Evolutionary conservation across 192 early-diverging fungal genomes (phyloP), one percentile per base, ranked within the genome.

Genomic region (Entomortierella parvispora): DNA sequence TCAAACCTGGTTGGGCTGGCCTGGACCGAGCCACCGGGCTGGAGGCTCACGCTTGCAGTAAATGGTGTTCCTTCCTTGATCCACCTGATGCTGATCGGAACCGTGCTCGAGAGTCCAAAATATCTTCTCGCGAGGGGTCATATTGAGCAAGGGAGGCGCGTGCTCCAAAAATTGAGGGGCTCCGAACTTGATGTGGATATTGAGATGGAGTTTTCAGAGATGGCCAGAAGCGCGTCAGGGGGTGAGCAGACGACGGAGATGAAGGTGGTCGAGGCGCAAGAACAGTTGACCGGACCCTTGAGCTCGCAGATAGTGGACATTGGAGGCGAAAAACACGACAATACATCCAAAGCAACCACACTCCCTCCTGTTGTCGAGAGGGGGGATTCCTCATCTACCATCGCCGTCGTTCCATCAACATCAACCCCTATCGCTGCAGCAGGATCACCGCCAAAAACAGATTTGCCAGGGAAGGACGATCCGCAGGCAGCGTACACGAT

Each of bases 41-140:
- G 95, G 95, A 80, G 95, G n/a, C 52, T 87, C 1, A 83, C 92
- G 56, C 87, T 93, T 60, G 83, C 84, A 0, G 58, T 93, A 37
- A 87, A 89, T 10, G 84, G 83, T 10, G 68, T 90, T 7, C 88
- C 92, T n/a, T 84, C 86, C 1, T 33, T 90, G 1, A 26, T 86
- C 2, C 91, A 92, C 53, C 63, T 80, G 23, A 14, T 85, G 3
- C 48, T 94, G 58, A 80, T 95, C 51, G 81, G 85, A 2, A 84
- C 87, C 43, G 22, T 72, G 33, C 90, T 92, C 26, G 95, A 96
- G 65, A 90, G 89, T 18, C 95, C 95, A 20, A 84, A 86, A 42
- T 91, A 87, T 69, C 80, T 92, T 34, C 64, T 91, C 40, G 87
- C 86, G 7, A 82, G 87, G 63, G 82, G 85, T 40, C 82, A 79